phyloP scores from a whole-genome alignment of 2,329 filamentous ascomycete species.

The Dactylellina parvicollis region DNA sequence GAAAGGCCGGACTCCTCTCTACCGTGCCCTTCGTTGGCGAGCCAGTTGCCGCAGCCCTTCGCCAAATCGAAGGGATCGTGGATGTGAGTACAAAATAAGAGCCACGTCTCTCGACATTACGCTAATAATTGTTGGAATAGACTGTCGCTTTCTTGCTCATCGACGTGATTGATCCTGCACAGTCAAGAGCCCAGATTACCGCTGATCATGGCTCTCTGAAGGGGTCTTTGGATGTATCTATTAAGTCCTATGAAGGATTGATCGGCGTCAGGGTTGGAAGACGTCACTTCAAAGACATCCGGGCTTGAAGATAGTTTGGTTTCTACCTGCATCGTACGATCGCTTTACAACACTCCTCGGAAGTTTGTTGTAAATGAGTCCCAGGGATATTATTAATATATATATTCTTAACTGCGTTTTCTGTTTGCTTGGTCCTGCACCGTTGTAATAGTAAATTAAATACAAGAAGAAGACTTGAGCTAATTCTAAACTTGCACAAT shows the following conservation, averaged over 20 bases:
- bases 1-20: conserved; percentile 59
- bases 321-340: too few relatives aligned
- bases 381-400: too few relatives aligned
- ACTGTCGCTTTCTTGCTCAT: conserved; percentile 15
- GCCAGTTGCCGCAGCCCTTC: conserved; percentile 58
- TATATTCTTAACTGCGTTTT: too few relatives aligned
- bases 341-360: too few relatives aligned
- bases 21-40: conserved; percentile 58
- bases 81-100: conserved; percentile 57
- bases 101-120: neutral
- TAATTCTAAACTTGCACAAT: too few relatives aligned
- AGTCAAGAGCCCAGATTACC: neutral
- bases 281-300: conserved; percentile 1
- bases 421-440: too few relatives aligned
- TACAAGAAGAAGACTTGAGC: too few relatives aligned
- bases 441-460: too few relatives aligned
- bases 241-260: conserved; percentile 1
- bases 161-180: neutral
- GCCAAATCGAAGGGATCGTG: conserved; percentile 56
- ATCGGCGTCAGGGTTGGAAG: neutral
- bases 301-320: too few relatives aligned
- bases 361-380: too few relatives aligned
- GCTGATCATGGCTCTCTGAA: neutral
- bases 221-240: neutral
- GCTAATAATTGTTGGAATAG: neutral